phyloP scores from a whole-genome alignment of 305 asterid genomes.

The Petunia hybrid region DNA sequence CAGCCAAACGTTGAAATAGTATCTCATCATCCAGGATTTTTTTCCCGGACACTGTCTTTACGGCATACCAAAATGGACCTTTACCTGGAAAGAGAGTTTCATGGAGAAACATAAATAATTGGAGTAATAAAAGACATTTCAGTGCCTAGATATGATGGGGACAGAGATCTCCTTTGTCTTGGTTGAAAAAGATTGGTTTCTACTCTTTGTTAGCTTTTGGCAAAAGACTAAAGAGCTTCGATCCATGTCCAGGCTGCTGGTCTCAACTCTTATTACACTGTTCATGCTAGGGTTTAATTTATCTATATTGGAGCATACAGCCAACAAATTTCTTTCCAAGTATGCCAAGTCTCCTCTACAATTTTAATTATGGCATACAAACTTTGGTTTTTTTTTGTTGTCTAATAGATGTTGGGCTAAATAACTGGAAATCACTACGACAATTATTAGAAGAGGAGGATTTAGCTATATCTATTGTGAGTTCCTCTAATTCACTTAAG shows the following conservation, averaged over 20 bases:
- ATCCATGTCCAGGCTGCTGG: slow-evolving; percentile 25
- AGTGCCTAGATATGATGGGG: slow-evolving; percentile 1
- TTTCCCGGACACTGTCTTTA: neutral
- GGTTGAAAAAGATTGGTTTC: neutral
- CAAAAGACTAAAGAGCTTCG: neutral
- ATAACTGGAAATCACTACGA: neutral
- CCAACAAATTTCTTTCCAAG: slow-evolving; percentile 12
- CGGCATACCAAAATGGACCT: neutral
- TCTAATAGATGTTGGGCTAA: neutral
- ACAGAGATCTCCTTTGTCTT: slow-evolving; percentile 6
- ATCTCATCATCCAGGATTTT: neutral
- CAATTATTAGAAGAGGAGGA: too few species aligned
- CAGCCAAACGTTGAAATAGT: neutral
- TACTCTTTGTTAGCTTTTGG: neutral
- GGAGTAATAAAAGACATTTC: neutral
- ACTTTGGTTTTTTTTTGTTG: neutral
- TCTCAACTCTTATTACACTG: slow-evolving; percentile 13
- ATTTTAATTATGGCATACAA: neutral
- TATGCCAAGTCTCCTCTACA: slow-evolving; percentile 6
- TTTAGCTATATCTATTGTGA: too few species aligned
- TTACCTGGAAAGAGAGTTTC: neutral
- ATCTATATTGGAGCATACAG: neutral
- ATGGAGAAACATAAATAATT: neutral
- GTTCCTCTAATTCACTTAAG: too few species aligned
- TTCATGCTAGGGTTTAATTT: neutral